Base-by-base conservation (phyloP, 129 eudicot species). In the Lactuca saligna region DNA sequence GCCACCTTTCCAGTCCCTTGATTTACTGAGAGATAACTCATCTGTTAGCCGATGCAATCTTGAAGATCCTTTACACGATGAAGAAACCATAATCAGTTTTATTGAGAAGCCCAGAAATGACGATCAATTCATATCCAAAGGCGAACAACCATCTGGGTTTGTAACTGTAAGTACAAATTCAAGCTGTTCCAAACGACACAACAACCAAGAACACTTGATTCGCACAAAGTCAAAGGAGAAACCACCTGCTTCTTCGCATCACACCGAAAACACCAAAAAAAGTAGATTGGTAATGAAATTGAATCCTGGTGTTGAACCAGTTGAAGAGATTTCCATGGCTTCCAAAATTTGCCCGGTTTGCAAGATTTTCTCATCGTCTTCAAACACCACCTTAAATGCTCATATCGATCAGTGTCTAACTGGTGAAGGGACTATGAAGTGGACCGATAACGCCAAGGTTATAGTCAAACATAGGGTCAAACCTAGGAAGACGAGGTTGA, bases 371-470 rank as follows among this genome's bases (percentile, higher is more conserved):
- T 73, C 98, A 7, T 92, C 96, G 16, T 86, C 96, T 32, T 92
- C 98, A 0, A 88, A 88, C 77, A 92, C 96, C n/a, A 88, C 98
- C 3, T 70, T 92, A 80, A 92, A 92, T 76, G 98, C 98, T 29
- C 98, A 92, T 61, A 92, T 92, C 34, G 96, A 92, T 75, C 96
- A 92, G 59, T 92, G 98, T 76, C 86, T 92, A 74, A 84, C 91
- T 34, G 87, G 84, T 44, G 87, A 88, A 66, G 80, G 90, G 34
- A 51, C 80, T 13, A 42, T 72, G 64, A 81, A 70, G 68, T 84
- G 89, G 89, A 66, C 82, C 0, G 59, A 75, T 5, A 74, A 72
- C 77, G 42, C 96, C 13, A 79, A 75, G 73, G 81, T 68, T 54
- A 48, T 79, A 58, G 71, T 76, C 68, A 89, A 84, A 82, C 86